Conservation (phyloP, 441 rosid genomes). For the Brassica balearica region DNA sequence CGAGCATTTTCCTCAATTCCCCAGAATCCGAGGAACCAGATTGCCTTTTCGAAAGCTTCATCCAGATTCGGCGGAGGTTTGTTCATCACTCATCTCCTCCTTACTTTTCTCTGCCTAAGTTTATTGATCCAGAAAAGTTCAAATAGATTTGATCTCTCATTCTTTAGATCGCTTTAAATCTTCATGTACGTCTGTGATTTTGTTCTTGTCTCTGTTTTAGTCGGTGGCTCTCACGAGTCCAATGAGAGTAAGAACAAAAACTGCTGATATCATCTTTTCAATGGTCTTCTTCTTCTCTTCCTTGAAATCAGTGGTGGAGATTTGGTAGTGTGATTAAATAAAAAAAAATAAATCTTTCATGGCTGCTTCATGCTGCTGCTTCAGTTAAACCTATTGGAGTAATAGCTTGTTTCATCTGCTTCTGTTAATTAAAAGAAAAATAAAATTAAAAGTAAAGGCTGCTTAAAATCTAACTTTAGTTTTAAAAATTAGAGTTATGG, state of each 20-base stretch:
- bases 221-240: constrained; percentile 33
- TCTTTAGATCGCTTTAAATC: constrained; percentile 27
- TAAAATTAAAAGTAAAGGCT: constrained; percentile 12
- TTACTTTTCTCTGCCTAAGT: not conserved
- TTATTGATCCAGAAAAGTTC: not conserved
- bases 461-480: constrained; percentile 15
- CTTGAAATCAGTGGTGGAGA: constrained; percentile 16
- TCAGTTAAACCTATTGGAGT: constrained; percentile 26
- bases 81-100: constrained; percentile 23
- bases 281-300: not conserved
- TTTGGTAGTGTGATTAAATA: constrained; percentile 26
- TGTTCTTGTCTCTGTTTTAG: constrained; percentile 30
- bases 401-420: constrained; percentile 8
- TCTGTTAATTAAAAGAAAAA: not conserved
- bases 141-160: constrained; percentile 34
- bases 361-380: constrained; percentile 26
- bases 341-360: not conserved
- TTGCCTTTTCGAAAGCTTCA: constrained; percentile 22
- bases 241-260: constrained; percentile 33
- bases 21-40: constrained; percentile 11
- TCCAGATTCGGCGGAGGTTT: constrained; percentile 38
- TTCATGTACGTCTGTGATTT: not conserved
- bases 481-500: constrained; percentile 11
- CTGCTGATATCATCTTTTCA: constrained; percentile 15
- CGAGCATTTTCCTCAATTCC: constrained; percentile 30